phyloP scores from a whole-genome alignment of 352 stramenopile species.

The Phytopythium helicoides region DNA sequence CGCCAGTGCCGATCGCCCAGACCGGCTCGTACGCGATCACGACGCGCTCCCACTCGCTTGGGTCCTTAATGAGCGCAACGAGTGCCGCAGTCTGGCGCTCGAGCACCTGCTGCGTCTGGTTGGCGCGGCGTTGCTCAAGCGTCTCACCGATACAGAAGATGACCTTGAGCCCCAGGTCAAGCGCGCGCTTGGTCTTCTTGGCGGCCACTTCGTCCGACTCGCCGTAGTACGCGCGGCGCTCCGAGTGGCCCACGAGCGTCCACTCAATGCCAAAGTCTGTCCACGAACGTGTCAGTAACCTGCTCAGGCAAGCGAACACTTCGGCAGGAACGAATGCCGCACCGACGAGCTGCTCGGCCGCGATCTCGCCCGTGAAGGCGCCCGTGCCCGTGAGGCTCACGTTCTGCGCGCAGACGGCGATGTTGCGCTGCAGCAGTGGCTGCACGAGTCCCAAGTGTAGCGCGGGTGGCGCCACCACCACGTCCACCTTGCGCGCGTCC shows the following conservation, averaged over 20 bases:
- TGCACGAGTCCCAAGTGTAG: conserved; percentile 65
- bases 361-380: conserved; percentile 93
- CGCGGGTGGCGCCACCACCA: conserved; percentile 76
- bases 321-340: background rate
- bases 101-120: conserved; percentile 92
- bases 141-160: conserved; percentile 98
- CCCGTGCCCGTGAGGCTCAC: conserved; percentile 82
- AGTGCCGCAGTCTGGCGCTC: conserved; percentile 95
- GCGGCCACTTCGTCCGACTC: conserved; percentile 94
- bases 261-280: conserved; percentile 73
- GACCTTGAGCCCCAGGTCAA: conserved; percentile 87
- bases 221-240: conserved; percentile 90
- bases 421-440: conserved; percentile 47
- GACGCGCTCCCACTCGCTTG: conserved; percentile 75
- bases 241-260: conserved; percentile 91
- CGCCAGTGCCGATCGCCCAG: conserved; percentile 97
- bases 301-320: background rate
- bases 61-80: conserved; percentile 79
- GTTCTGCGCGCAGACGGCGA: conserved; percentile 79
- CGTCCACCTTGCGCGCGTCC: conserved; percentile 60
- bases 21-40: conserved; percentile 97
- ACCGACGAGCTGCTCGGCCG: conserved; percentile 86
- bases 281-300: background rate
- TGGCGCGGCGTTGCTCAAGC: conserved; percentile 85
- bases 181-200: conserved; percentile 90